phyloP scores from a whole-genome alignment of 257 asterid species.

The Solanum tacnaense region DNA sequence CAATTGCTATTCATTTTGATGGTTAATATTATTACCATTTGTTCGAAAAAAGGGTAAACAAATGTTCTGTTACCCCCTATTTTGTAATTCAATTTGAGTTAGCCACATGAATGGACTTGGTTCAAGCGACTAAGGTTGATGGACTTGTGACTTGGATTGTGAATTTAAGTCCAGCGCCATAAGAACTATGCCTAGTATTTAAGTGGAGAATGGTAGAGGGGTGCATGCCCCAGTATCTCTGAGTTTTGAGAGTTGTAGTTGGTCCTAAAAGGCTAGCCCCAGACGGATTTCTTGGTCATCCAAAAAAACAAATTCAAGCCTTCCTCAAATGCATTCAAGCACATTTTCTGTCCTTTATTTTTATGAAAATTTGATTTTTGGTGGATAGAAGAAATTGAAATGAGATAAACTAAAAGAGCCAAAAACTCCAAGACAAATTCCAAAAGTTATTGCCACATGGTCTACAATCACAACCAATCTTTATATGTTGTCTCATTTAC shows the following conservation, averaged over 20 bases:
- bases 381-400: not conserved
- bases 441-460: constrained; percentile 7
- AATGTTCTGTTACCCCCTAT: not conserved
- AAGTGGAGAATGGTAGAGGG: not conserved
- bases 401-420: constrained; percentile 13
- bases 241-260: not conserved
- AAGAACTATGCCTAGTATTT: not conserved
- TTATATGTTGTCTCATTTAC: constrained; percentile 4
- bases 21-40: not conserved
- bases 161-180: not conserved
- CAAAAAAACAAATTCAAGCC: not conserved
- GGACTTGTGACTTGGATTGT: not conserved
- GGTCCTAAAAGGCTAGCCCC: not conserved
- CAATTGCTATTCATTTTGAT: not conserved
- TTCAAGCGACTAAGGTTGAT: not conserved
- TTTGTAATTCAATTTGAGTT: not conserved
- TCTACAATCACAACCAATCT: constrained; percentile 13
- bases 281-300: not conserved
- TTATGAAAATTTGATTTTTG: not conserved
- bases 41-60: not conserved
- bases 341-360: not conserved
- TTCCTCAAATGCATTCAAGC: too few species aligned
- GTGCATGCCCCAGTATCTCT: not conserved
- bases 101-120: not conserved
- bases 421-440: constrained; percentile 20